These are phyloP conservation scores for Fragaria nilgerrensis DNA, from an alignment of 306 rosid genomes.

Conservation along the genomic window DNA sequence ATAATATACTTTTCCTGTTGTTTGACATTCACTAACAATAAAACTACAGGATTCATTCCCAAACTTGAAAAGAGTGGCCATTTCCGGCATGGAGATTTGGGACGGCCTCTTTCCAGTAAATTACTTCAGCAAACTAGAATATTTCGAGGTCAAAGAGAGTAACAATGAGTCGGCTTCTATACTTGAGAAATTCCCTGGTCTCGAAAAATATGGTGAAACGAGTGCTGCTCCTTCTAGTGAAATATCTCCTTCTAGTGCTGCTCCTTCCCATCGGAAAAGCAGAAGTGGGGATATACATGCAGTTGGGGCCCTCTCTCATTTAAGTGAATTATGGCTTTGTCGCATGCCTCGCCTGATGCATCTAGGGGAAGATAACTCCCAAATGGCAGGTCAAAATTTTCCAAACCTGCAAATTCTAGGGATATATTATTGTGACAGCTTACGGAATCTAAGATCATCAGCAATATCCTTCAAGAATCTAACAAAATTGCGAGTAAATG, in stretches of 20 bases:
- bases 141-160: fast-evolving
- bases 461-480: background rate
- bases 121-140: background rate
- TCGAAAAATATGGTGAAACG: too few species aligned
- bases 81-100: background rate
- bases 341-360: background rate
- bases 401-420: background rate
- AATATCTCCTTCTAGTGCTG: too few species aligned
- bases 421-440: background rate
- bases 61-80: background rate
- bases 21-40: background rate
- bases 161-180: background rate
- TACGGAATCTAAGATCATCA: background rate
- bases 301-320: background rate
- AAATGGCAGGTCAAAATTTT: background rate
- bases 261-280: background rate
- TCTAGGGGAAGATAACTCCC: background rate
- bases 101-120: background rate
- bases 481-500: fast-evolving
- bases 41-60: background rate
- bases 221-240: background rate
- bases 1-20: background rate
- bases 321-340: background rate
- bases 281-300: background rate
- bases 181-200: background rate